Evolutionary conservation across 1,284 basidiomycete species (phyloP).

Genomic region (Leccinum pallidistipes): DNA sequence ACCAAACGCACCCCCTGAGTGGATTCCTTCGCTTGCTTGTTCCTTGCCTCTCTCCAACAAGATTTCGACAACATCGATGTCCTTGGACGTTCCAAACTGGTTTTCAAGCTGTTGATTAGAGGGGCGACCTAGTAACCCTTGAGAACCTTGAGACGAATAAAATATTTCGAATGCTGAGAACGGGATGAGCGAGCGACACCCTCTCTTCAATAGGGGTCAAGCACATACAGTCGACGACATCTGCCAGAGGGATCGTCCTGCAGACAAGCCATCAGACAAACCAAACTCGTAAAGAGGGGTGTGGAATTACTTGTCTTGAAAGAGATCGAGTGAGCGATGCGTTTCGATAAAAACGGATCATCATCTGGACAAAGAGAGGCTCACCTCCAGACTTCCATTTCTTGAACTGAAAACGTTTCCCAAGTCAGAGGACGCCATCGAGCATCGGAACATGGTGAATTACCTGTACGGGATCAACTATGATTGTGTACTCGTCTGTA

Average conservation of each 20-base stretch:
- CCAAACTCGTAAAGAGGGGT: conserved; percentile 12
- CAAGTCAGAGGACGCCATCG: conserved; percentile 16
- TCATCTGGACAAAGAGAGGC: conserved; percentile 23
- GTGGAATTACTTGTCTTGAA: conserved; percentile 61
- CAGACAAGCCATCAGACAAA: conserved; percentile 17
- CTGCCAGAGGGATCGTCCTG: conserved; percentile 64
- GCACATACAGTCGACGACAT: conserved; percentile 74
- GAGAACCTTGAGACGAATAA: conserved; percentile 65
- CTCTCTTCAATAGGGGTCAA: background rate
- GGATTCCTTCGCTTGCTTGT: conserved; percentile 50
- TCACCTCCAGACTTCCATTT: conserved; percentile 78
- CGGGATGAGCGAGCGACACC: background rate
- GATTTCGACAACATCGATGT: conserved; percentile 57
- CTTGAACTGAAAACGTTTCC: conserved; percentile 51
- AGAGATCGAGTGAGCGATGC: conserved; percentile 25
- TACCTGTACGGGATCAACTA: conserved; percentile 71
- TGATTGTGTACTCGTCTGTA: conserved; percentile 67
- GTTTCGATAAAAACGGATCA: conserved; percentile 18
- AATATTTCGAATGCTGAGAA: conserved; percentile 49
- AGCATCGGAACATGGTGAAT: conserved; percentile 17
- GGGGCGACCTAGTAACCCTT: conserved; percentile 66
- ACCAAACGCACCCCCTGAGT: conserved; percentile 21
- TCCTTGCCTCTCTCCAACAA: conserved; percentile 64
- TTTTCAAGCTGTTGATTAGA: conserved; percentile 79
- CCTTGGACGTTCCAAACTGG: conserved; percentile 63